Evolutionary conservation across 2,329 filamentous ascomycete genomes (phyloP), one percentile per base, ranked within the genome.

Genomic region (Cyphellophora attinorum): DNA sequence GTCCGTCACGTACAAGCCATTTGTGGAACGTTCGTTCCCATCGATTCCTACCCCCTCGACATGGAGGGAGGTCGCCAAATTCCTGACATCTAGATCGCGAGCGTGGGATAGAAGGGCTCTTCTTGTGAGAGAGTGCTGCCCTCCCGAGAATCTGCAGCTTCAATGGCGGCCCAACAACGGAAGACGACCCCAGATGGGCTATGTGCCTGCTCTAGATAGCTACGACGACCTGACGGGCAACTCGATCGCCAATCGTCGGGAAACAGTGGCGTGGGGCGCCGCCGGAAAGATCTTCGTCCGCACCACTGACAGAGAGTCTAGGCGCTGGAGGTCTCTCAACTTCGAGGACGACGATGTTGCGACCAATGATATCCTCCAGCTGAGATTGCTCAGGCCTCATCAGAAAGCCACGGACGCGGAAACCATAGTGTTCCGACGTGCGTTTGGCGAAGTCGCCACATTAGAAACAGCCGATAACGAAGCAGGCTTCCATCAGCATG

Each of bases 261-360:
- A 79, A 48, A 64, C 73, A 0, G 51, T 80, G 5, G 70, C 65
- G 3, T 77, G 72, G 65, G 74, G 74, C 34, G 74, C 74, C 10
- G 76, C 71, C 1, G 68, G 74, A 2, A 65, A 74, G 38, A 50
- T 80, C 6, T 55, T 70, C 4, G 41, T 76, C 37, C 59, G 69
- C 13, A 57, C 65, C 8, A 68, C 64, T 45, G 57, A 67, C 35
- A 60, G 60, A 15, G 64, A 60, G 42, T 31, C 40, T 12, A 37
- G 45, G 5, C 37, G 38, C 15, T 54, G 53, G 37, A 40, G 53
- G 33, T 47, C 41, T 27, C 41, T 38, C 19, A 44, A 33, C 29
- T 46, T 38, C 27, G 41, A 33, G 19, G 41, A 38, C 23, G 49
- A 48, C 18, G 45, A 52, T 21, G 38, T 46, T 32, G 34, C 47